Evolutionary conservation across 2,329 filamentous ascomycete species (phyloP).

Genomic region (Didymella keratinophila): DNA sequence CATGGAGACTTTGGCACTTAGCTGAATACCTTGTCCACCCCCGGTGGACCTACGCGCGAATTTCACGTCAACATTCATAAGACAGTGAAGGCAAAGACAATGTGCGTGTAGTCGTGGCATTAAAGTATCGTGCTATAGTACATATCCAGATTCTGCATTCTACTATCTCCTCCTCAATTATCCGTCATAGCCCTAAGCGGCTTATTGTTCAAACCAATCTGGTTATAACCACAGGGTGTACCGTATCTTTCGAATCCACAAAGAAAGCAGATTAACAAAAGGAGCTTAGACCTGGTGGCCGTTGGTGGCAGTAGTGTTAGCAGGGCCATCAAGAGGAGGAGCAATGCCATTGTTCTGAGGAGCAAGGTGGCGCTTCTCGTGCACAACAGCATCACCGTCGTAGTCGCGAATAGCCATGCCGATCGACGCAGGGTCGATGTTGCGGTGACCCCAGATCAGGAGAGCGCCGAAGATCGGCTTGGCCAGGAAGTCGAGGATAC

Average conservation of each 20-base stretch:
- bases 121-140: neutral
- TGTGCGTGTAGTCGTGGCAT: neutral
- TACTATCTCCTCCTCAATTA: neutral
- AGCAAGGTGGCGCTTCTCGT: neutral
- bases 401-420: conserved; percentile 62
- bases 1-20: too few species aligned
- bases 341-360: conserved; percentile 4
- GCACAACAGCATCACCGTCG: conserved; percentile 47
- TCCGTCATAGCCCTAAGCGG: neutral
- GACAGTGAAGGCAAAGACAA: too few species aligned
- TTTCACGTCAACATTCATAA: too few species aligned
- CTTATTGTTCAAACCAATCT: neutral
- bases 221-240: conserved; percentile 5
- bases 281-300: conserved; percentile 8
- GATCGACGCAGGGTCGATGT: conserved; percentile 65
- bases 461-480: conserved; percentile 70
- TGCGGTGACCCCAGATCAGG: conserved; percentile 69
- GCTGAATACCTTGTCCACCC: too few species aligned
- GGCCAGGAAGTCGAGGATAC: conserved; percentile 69
- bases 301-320: neutral
- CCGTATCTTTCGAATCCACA: neutral
- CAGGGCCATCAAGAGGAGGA: conserved; percentile 10
- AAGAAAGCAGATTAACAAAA: neutral
- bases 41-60: too few species aligned
- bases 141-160: neutral